These are phyloP conservation scores for Penicillium oxalicum DNA, from an alignment of 2,329 filamentous ascomycete genomes.

Conservation along the genomic window DNA sequence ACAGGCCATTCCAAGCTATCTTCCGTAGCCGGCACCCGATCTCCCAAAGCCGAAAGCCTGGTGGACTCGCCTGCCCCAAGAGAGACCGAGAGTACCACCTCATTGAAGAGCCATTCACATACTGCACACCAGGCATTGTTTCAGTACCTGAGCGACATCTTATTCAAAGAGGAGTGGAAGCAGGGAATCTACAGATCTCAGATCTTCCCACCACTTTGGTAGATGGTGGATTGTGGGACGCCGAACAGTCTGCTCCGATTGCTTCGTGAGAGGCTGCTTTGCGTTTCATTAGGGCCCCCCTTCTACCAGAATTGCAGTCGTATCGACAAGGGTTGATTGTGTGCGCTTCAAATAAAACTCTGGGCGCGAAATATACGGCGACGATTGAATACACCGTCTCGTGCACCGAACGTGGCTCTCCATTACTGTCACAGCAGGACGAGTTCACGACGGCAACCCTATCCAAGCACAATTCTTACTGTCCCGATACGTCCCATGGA, in stretches of 20 bases:
- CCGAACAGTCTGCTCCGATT: constrained; percentile 44
- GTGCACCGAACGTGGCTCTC: background rate
- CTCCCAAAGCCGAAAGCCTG: background rate
- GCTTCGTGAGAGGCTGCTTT: constrained; percentile 44
- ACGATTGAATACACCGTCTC: background rate
- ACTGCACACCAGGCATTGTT: background rate
- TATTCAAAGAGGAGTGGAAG: constrained; percentile 1
- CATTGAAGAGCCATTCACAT: too few relatives aligned
- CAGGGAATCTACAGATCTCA: too few relatives aligned
- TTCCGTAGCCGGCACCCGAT: constrained; percentile 2
- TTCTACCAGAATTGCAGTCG: constrained; percentile 19
- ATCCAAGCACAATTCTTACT: too few relatives aligned
- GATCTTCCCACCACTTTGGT: constrained; percentile 16
- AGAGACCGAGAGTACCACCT: background rate
- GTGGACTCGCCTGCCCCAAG: background rate
- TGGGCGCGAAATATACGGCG: background rate
- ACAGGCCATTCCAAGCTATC: constrained; percentile 10
- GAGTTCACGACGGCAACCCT: too few relatives aligned
- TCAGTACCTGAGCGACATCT: background rate
- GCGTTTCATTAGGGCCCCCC: constrained; percentile 48
- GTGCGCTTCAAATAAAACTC: background rate
- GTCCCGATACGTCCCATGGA: constrained; percentile 22
- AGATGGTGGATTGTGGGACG: constrained; percentile 46
- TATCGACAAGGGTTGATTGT: constrained; percentile 4
- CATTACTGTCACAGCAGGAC: too few relatives aligned